Base-by-base conservation (phyloP, 2,329 filamentous ascomycete genomes). In the Beauveria medogensis region DNA sequence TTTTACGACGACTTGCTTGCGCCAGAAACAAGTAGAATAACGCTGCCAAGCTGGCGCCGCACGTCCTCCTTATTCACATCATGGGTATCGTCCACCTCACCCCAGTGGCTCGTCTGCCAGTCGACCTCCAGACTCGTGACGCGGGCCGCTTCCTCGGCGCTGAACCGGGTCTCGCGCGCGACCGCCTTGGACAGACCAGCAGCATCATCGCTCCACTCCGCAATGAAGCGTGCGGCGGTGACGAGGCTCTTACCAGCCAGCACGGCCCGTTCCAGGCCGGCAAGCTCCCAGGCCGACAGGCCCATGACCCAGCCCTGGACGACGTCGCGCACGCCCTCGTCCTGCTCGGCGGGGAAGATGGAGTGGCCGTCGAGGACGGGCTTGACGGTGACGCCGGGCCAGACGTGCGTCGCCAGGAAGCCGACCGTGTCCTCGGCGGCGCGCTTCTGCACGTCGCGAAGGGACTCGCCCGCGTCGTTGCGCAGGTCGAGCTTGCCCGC, bases 21-120 rank as follows among this genome's bases (percentile, higher is more conserved):
- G 1, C 89, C 89, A 60, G 84, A 87, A 10, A 97, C 89, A 55
- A 97, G 76, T 69, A 97, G 71, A 18, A 96, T 81, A 12, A 91
- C 90, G 71, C 91, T 95, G 16, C 93, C 94, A 63, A 97, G 77
- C 76, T 97, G 94, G 69, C 93, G 82, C 70, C 85, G 83, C 65
- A 97, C 67, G 74, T 99, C 94, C 74, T 96, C 93, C 73, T 87
- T 90, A 69, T 96, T 89, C 1, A 99, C 94, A 78, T 99, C 94
- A 75, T 99, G 94, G 30, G 92, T 96, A 74, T 99, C 92, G 73
- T 99, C 94, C 1, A 99, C 94, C 78, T 96, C 92, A 9, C 94
- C 94, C 93, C 94, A 97, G 74, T 89, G 87, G 30, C 83, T 78
- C 1, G 88, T 95, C 81, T 99, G 94, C 88, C 91, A 97, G 65